Evolutionary conservation across 2,329 filamentous ascomycete genomes (phyloP).

Genomic region (Didymosphaeria variabile): DNA sequence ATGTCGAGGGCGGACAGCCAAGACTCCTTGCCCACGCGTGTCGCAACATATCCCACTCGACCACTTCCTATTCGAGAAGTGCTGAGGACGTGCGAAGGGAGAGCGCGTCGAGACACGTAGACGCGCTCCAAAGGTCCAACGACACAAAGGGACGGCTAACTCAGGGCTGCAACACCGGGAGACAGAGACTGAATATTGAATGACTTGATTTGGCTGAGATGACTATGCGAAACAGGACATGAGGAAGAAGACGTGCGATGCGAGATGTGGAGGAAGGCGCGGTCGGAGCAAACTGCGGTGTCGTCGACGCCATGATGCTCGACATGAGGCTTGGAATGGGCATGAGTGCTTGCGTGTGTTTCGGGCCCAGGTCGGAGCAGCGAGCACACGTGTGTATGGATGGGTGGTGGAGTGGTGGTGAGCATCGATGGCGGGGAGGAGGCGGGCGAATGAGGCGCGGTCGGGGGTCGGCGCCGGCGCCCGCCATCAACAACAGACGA

Average conservation of each 20-base stretch:
- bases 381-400: background rate
- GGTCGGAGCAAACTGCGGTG: background rate
- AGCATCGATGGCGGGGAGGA: background rate
- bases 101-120: conserved; percentile 15
- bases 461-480: conserved; percentile 17
- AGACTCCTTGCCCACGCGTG: conserved; percentile 29
- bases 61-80: conserved; percentile 22
- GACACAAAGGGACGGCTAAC: background rate
- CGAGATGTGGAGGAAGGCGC: background rate
- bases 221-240: conserved; percentile 8
- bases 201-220: conserved; percentile 1
- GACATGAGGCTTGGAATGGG: conserved; percentile 12
- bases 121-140: conserved; percentile 3
- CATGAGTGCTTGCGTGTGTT: background rate
- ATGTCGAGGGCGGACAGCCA: conserved; percentile 34
- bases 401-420: background rate
- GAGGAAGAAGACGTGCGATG: background rate
- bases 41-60: conserved; percentile 26
- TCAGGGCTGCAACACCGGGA: conserved; percentile 9
- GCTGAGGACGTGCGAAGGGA: conserved; percentile 26
- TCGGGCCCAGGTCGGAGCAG: background rate
- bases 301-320: background rate
- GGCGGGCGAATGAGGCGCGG: conserved; percentile 9
- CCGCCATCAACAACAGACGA: conserved; percentile 11
- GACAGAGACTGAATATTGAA: conserved; percentile 18